These are phyloP conservation scores for Malus fusca DNA, from an alignment of 306 rosid genomes.

Conservation along the genomic window DNA sequence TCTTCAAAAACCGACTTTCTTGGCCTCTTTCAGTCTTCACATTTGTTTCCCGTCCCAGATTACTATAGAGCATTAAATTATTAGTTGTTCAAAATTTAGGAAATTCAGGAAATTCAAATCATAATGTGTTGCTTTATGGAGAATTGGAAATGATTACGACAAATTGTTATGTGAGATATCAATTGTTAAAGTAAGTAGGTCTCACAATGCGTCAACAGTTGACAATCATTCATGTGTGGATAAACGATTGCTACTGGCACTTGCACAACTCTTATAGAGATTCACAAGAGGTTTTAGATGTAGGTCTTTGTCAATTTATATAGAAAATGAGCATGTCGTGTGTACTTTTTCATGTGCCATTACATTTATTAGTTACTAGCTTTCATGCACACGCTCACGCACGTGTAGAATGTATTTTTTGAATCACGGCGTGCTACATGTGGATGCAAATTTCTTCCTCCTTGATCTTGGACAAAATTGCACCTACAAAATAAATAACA, in stretches of 20 bases:
- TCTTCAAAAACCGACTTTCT: not conserved
- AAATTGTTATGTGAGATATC: not conserved
- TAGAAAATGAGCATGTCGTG: not conserved
- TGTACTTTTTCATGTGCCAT: not conserved
- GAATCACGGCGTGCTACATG: too few relatives aligned
- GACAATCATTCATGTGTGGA: too few relatives aligned
- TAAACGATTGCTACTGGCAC: not conserved
- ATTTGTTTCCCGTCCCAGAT: not conserved
- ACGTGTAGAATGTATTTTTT: too few relatives aligned
- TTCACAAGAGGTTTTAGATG: not conserved
- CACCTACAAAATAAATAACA: too few relatives aligned
- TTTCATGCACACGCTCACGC: rapidly evolving
- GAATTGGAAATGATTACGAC: too few relatives aligned
- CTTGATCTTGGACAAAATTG: too few relatives aligned
- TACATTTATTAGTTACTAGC: not conserved
- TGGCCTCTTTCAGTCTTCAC: not conserved
- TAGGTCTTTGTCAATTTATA: not conserved
- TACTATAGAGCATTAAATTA: not conserved
- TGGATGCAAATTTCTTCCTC: too few relatives aligned
- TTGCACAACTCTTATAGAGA: not conserved
- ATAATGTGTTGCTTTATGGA: not conserved
- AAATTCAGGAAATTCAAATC: not conserved
- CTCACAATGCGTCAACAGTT: too few relatives aligned
- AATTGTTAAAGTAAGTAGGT: too few relatives aligned
- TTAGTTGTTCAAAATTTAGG: not conserved